Evolutionary conservation across 2,329 filamentous ascomycete species (phyloP).

Genomic region (Incumbomyces delicatus): DNA sequence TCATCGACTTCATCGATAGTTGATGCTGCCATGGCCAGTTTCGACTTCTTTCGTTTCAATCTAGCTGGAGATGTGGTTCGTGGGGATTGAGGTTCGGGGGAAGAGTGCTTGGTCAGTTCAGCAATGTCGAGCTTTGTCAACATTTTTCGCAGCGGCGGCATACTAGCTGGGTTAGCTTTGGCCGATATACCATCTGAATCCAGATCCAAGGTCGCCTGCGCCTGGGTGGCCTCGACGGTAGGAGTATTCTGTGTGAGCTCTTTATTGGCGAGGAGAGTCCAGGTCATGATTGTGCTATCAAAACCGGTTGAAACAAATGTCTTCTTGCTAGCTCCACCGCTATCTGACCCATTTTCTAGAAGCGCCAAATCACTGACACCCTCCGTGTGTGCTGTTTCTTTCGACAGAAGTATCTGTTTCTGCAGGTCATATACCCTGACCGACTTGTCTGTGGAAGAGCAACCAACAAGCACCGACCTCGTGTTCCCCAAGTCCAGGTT

Average conservation of each 20-base stretch:
- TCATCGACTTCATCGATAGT: constrained; percentile 23
- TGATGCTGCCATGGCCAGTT: constrained; percentile 34
- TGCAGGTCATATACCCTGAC: constrained; percentile 78
- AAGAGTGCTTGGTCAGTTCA: constrained; percentile 55
- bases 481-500: constrained; percentile 34
- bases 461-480: constrained; percentile 62
- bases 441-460: constrained; percentile 92
- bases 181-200: constrained; percentile 31
- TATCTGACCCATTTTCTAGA: constrained; percentile 44
- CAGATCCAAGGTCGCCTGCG: constrained; percentile 20
- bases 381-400: constrained; percentile 93
- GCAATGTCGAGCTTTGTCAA: constrained; percentile 80
- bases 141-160: constrained; percentile 71
- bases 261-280: constrained; percentile 34
- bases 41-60: constrained; percentile 47
- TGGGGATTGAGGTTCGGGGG: constrained; percentile 33
- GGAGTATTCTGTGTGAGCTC: constrained; percentile 22
- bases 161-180: constrained; percentile 45
- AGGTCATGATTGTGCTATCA: constrained; percentile 77
- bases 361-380: constrained; percentile 78
- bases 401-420: constrained; percentile 65
- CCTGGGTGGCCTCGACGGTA: constrained; percentile 21
- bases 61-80: constrained; percentile 40
- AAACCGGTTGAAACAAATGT: constrained; percentile 63
- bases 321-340: constrained; percentile 37